phyloP scores from a whole-genome alignment of 2,329 filamentous ascomycete species.

The Stemphylium beticola region DNA sequence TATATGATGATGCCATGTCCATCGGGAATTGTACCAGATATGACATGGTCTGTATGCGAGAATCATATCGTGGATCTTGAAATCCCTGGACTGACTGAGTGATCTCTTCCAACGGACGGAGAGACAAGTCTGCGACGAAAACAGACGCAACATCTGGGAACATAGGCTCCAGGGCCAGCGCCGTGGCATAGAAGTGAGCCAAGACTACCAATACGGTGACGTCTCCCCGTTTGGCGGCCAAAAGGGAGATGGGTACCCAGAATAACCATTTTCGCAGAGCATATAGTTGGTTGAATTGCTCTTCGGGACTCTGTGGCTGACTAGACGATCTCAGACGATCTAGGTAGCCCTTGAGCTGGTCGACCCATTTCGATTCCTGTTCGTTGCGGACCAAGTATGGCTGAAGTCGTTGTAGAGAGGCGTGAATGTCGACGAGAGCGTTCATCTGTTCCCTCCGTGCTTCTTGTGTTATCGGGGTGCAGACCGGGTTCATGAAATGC shows the following conservation, averaged over 20 bases:
- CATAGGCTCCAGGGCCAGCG: constrained; percentile 84
- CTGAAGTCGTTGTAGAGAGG: constrained; percentile 52
- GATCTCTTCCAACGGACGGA: constrained; percentile 86
- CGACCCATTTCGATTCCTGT: constrained; percentile 56
- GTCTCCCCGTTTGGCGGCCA: constrained; percentile 78
- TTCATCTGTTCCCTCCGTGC: constrained; percentile 62
- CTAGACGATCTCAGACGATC: constrained; percentile 52
- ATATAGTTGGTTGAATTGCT: constrained; percentile 90
- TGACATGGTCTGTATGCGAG: constrained; percentile 52
- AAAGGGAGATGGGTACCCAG: constrained; percentile 86
- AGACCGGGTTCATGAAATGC: constrained; percentile 66
- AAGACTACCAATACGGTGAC: constrained; percentile 81
- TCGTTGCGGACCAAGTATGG: constrained; percentile 53
- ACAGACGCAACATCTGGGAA: constrained; percentile 90
- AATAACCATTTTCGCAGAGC: constrained; percentile 91
- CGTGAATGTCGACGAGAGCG: constrained; percentile 50
- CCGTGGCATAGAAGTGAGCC: constrained; percentile 89
- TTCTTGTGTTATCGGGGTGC: constrained; percentile 66
- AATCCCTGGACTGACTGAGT: constrained; percentile 69
- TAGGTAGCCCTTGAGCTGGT: constrained; percentile 56
- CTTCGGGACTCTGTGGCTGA: constrained; percentile 64
- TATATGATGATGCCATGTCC: constrained; percentile 52
- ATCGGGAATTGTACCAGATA: constrained; percentile 56
- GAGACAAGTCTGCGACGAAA: constrained; percentile 72
- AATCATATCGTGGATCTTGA: constrained; percentile 49